Conservation (phyloP, 2,329 filamentous ascomycete species). For the Tolypocladium tundrense region DNA sequence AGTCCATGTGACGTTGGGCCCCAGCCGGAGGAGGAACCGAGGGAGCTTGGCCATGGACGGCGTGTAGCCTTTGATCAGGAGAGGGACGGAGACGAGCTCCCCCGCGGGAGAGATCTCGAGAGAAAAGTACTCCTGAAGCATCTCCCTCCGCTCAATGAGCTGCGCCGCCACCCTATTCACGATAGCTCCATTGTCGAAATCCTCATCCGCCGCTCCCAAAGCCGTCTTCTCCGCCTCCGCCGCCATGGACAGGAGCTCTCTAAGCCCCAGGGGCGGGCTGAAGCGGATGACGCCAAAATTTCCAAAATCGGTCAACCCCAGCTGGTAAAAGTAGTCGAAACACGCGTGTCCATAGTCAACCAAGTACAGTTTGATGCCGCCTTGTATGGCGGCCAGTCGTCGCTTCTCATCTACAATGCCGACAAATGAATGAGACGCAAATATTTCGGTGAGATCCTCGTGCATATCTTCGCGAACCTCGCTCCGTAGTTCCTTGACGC, state of each 20-base stretch:
- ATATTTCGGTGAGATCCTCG: conserved; percentile 74
- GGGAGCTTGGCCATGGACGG: conserved; percentile 82
- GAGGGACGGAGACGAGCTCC: conserved; percentile 66
- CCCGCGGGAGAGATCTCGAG: conserved; percentile 72
- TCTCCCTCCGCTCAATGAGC: conserved; percentile 66
- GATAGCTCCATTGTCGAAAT: conserved; percentile 57
- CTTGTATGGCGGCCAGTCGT: conserved; percentile 85
- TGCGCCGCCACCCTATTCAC: conserved; percentile 56
- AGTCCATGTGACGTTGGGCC: conserved; percentile 79
- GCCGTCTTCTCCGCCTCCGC: conserved; percentile 56
- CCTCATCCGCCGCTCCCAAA: conserved; percentile 30
- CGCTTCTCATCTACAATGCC: conserved; percentile 82
- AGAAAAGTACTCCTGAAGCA: conserved; percentile 89
- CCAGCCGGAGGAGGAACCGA: conserved; percentile 75
- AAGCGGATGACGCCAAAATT: conserved; percentile 86
- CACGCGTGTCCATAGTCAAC: conserved; percentile 84
- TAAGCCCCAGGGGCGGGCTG: conserved; percentile 61
- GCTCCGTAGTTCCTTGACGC: conserved; percentile 73
- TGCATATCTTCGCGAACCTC: conserved; percentile 76
- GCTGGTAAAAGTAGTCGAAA: conserved; percentile 90
- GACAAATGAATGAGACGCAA: conserved; percentile 84
- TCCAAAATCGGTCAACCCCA: conserved; percentile 88
- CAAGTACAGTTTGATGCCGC: conserved; percentile 83
- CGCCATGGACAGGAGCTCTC: conserved; percentile 61
- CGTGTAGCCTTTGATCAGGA: conserved; percentile 81